phyloP scores from a whole-genome alignment of 2,329 filamentous ascomycete genomes.

The Amesomyces nigricolor region DNA sequence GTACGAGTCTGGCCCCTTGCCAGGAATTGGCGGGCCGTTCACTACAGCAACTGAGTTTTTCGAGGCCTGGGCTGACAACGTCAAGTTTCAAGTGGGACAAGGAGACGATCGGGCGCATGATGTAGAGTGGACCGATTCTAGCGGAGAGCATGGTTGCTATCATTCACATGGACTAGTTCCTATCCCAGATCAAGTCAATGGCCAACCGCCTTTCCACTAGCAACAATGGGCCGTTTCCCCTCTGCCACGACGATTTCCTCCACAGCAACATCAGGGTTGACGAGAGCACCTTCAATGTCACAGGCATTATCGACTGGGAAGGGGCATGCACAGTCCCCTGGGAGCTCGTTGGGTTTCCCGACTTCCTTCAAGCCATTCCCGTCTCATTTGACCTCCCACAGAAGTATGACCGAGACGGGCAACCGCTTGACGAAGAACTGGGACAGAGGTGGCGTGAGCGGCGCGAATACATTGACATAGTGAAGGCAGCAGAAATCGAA shows the following conservation, averaged over 20 bases:
- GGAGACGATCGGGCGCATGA: neutral
- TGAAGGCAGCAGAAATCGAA: neutral
- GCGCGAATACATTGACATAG: slow-evolving; percentile 1
- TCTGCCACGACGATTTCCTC: slow-evolving; percentile 7
- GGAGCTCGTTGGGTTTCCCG: slow-evolving; percentile 10
- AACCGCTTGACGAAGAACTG: neutral
- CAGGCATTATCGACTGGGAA: slow-evolving; percentile 14
- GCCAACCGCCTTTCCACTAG: neutral
- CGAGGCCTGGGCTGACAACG: slow-evolving; percentile 21
- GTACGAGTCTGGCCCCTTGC: slow-evolving; percentile 21
- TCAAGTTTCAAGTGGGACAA: slow-evolving; percentile 13
- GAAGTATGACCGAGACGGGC: neutral
- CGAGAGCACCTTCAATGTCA: neutral
- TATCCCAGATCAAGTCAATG: neutral
- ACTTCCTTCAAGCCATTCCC: neutral
- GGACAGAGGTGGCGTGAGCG: slow-evolving; percentile 1
- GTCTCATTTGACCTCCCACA: neutral
- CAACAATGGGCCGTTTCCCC: slow-evolving; percentile 5
- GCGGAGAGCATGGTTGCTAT: neutral
- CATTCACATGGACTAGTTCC: neutral
- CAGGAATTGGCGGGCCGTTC: slow-evolving; percentile 24
- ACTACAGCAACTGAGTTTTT: slow-evolving; percentile 22
- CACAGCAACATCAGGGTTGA: slow-evolving; percentile 14
- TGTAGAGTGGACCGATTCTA: neutral
- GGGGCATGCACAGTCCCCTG: slow-evolving; percentile 13